phyloP scores from a whole-genome alignment of 1,284 basidiomycete genomes.

The Coniferiporia weirii region DNA sequence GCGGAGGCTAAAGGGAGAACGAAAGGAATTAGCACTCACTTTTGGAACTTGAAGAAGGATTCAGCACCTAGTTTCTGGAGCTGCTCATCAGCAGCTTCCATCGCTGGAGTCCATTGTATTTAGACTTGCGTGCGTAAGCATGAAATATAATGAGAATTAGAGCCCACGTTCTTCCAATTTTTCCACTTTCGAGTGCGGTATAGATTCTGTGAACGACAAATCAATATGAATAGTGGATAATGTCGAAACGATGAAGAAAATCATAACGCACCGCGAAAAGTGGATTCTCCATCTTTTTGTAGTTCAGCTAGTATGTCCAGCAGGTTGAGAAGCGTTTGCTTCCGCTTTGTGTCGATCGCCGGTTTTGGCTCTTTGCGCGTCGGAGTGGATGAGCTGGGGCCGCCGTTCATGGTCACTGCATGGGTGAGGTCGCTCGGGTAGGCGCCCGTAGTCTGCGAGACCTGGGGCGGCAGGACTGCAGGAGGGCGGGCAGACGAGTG shows the following conservation, averaged over 20 bases:
- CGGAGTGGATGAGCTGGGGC: slow-evolving; percentile 6
- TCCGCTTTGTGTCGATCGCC: slow-evolving; percentile 32
- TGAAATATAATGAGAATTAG: background rate
- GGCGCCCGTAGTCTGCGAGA: background rate
- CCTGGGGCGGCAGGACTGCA: slow-evolving; percentile 5
- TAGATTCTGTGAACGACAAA: slow-evolving; percentile 2
- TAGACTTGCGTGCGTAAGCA: background rate
- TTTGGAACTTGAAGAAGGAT: slow-evolving; percentile 55
- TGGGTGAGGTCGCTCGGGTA: slow-evolving; percentile 10
- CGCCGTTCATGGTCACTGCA: slow-evolving; percentile 5
- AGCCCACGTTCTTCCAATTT: slow-evolving; percentile 18
- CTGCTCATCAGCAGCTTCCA: slow-evolving; percentile 63
- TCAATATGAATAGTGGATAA: background rate
- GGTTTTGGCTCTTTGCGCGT: slow-evolving; percentile 13
- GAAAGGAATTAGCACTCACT: slow-evolving; percentile 30
- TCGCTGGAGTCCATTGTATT: slow-evolving; percentile 5
- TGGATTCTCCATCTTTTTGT: slow-evolving; percentile 34
- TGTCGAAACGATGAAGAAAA: background rate
- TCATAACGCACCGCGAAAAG: background rate
- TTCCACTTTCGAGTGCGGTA: slow-evolving; percentile 13
- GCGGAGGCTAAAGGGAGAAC: background rate
- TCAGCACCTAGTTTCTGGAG: slow-evolving; percentile 59
- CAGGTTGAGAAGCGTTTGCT: slow-evolving; percentile 58
- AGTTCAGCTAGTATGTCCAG: slow-evolving; percentile 60
- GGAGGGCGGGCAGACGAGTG: background rate